Evolutionary conservation across 495 filamentous ascomycete species (phyloP).

Genomic region (Thozetella sp.): DNA sequence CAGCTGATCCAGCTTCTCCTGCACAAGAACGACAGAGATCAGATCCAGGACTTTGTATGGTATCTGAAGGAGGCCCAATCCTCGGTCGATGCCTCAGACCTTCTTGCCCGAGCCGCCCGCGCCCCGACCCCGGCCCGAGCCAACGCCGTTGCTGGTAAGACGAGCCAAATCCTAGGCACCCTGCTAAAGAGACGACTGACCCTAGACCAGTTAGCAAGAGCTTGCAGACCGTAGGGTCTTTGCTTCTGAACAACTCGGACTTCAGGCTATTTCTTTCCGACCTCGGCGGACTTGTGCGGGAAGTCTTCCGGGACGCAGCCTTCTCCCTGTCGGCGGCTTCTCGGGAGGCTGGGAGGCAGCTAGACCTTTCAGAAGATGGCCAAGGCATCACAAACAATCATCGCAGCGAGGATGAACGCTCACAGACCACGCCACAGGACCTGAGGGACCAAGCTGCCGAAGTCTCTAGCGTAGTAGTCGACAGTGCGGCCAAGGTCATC

Average conservation of each 20-base stretch:
- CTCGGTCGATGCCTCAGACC: conserved; percentile 66
- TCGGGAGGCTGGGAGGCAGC: conserved; percentile 67
- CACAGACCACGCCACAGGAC: conserved; percentile 58
- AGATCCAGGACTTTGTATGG: conserved; percentile 92
- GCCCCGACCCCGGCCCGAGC: conserved; percentile 72
- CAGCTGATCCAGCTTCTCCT: conserved; percentile 75
- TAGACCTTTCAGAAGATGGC: conserved; percentile 68
- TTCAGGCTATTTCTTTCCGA: conserved; percentile 89
- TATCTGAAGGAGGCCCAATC: conserved; percentile 72
- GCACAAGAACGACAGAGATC: conserved; percentile 82
- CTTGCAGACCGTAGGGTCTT: conserved; percentile 77
- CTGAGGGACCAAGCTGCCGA: conserved; percentile 64
- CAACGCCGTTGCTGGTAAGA: conserved; percentile 74
- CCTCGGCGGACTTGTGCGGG: conserved; percentile 73
- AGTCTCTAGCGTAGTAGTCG: conserved; percentile 62
- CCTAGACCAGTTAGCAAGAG: conserved; percentile 70
- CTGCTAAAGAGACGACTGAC: conserved; percentile 4
- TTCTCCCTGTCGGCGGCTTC: conserved; percentile 74
- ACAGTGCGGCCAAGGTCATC: conserved; percentile 67
- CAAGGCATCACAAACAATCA: conserved; percentile 56
- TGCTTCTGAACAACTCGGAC: conserved; percentile 86
- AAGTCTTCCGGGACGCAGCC: conserved; percentile 87
- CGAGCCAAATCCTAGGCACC: not conserved
- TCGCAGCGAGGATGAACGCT: conserved; percentile 54
- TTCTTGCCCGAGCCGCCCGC: conserved; percentile 58